Percentiles rank a stretch among this genome's conserved stretches.
Conservation (phyloP, 495 filamentous ascomycete genomes). For the Xanthoparmelia taractica region DNA sequence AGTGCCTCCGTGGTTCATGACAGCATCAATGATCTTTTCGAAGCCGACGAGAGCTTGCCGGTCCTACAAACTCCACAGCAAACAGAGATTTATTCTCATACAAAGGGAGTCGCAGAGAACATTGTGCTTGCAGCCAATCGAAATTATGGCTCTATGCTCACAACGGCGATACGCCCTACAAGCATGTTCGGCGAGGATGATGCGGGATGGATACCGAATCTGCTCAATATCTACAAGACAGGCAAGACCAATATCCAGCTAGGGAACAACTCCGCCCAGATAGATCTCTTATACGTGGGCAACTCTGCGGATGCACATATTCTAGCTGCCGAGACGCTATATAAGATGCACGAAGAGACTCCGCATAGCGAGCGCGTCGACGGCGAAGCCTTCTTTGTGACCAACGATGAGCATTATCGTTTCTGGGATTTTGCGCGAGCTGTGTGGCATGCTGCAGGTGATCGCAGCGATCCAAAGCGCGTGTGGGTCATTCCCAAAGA, state of each 20-base stretch:
- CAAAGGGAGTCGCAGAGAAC: no score
- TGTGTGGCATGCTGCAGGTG: no score
- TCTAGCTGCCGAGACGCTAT: slow-evolving; percentile 55
- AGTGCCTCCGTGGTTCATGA: not conserved
- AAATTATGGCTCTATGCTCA: not conserved
- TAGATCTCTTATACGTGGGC: slow-evolving; percentile 75
- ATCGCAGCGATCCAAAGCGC: no score
- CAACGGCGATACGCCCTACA: not conserved
- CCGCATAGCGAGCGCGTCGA: slow-evolving; percentile 53
- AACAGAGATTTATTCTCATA: no score
- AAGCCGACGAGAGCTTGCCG: no score
- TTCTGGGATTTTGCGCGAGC: slow-evolving; percentile 65
- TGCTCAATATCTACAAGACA: slow-evolving; percentile 46
- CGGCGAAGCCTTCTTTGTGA: slow-evolving; percentile 57
- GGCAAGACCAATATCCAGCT: slow-evolving; percentile 60
- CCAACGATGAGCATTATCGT: slow-evolving; percentile 65
- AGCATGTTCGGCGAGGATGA: slow-evolving; percentile 1
- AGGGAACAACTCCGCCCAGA: slow-evolving; percentile 64
- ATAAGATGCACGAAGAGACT: slow-evolving; percentile 34
- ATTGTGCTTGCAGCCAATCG: no score
- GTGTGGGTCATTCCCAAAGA: no score
- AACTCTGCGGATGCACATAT: slow-evolving; percentile 70
- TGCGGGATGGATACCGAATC: slow-evolving; percentile 36
- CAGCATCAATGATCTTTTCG: no score
- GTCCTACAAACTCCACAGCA: no score